Conservation (phyloP, 202 grass and related monocot genomes). For the Panicum hallii region DNA sequence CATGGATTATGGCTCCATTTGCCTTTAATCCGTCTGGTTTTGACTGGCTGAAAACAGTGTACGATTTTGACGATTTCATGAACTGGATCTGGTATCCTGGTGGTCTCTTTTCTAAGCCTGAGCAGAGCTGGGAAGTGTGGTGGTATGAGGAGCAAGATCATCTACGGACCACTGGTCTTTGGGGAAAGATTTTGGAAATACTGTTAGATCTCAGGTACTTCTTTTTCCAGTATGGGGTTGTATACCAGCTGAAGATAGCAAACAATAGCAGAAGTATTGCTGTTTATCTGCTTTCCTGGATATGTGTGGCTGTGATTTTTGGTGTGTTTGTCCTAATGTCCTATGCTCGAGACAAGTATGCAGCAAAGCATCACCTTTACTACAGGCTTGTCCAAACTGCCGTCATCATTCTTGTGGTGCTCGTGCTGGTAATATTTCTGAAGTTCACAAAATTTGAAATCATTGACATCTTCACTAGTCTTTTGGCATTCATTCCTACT, state of each 20-base stretch:
- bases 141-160: conserved; percentile 95
- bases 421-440: conserved; percentile 76
- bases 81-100: conserved; percentile 92
- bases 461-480: conserved; percentile 87
- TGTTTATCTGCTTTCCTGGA: conserved; percentile 94
- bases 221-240: conserved; percentile 93
- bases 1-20: conserved; percentile 97
- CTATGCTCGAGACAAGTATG: conserved; percentile 74
- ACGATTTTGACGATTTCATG: conserved; percentile 95
- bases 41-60: conserved; percentile 98
- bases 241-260: conserved; percentile 92
- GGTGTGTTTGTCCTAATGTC: conserved; percentile 75
- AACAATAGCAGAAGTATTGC: conserved; percentile 72
- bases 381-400: conserved; percentile 71
- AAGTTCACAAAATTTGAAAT: conserved; percentile 82
- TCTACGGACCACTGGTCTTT: conserved; percentile 85
- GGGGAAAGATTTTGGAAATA: conserved; percentile 95
- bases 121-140: conserved; percentile 94
- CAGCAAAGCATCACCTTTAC: conserved; percentile 81
- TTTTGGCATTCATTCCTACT: conserved; percentile 94
- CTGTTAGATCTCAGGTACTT: conserved; percentile 91
- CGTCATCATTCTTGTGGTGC: conserved; percentile 59
- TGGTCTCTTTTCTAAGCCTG: conserved; percentile 78
- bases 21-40: conserved; percentile 95
- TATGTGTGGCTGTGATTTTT: conserved; percentile 73